Conservation (phyloP, 805 yeast genomes). For the Zygotorulaspora sp. region DNA sequence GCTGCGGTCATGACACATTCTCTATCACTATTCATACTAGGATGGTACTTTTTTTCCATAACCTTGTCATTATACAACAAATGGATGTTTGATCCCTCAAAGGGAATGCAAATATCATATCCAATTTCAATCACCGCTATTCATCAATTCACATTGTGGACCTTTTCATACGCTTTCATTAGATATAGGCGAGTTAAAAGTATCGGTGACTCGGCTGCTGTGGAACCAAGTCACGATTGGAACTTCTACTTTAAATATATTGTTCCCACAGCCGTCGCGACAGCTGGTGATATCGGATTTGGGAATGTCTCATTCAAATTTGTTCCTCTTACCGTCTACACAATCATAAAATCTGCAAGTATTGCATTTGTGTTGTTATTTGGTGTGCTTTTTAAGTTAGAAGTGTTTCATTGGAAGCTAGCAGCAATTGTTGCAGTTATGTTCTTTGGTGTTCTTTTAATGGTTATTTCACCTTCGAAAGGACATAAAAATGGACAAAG, state of each 20-base stretch:
- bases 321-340: conserved; percentile 78
- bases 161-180: conserved; percentile 47
- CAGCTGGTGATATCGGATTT: conserved; percentile 91
- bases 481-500: conserved; percentile 14
- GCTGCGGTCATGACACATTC: conserved; percentile 10
- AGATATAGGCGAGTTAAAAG: conserved; percentile 16
- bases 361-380: conserved; percentile 85
- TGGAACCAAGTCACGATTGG: conserved; percentile 19
- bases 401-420: conserved; percentile 64
- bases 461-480: conserved; percentile 57
- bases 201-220: conserved; percentile 1
- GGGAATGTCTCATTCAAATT: conserved; percentile 79
- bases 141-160: conserved; percentile 67
- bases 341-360: conserved; percentile 88
- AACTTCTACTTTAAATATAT: conserved; percentile 49
- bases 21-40: conserved; percentile 30
- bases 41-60: conserved; percentile 71
- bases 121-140: conserved; percentile 81
- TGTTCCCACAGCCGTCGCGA: conserved; percentile 80
- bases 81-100: conserved; percentile 84
- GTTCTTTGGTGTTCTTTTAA: conserved; percentile 80
- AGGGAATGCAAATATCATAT: conserved; percentile 69
- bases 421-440: conserved; percentile 67
- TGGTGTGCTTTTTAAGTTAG: conserved; percentile 78
- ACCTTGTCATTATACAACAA: conserved; percentile 79